Evolutionary conservation across 345 rosid genomes (phyloP).

Genomic region (Abelmoschus esculentus): DNA sequence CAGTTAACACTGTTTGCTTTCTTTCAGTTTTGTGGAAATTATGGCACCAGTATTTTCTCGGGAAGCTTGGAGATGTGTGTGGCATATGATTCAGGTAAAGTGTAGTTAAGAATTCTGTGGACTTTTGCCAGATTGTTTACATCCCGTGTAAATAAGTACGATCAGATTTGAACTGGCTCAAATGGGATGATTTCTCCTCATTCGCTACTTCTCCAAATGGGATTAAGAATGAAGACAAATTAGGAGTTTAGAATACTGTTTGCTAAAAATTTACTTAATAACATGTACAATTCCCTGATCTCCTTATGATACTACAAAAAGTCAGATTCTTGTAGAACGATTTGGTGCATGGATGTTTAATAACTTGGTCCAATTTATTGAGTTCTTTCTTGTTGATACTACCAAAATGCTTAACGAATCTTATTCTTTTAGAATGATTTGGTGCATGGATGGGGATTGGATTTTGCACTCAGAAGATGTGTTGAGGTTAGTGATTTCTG

Average conservation of each 20-base stretch:
- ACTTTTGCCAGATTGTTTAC: constrained; percentile 10
- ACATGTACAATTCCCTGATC: neutral
- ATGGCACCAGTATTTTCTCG: constrained; percentile 95
- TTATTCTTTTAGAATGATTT: constrained; percentile 70
- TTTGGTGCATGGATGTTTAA: constrained; percentile 84
- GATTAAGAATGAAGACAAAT: neutral
- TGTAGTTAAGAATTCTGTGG: constrained; percentile 9
- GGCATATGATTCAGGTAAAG: constrained; percentile 94
- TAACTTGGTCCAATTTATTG: neutral
- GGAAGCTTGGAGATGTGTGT: constrained; percentile 93
- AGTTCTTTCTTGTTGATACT: neutral
- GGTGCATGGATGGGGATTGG: constrained; percentile 99
- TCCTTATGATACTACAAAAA: constrained; percentile 2
- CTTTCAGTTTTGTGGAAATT: constrained; percentile 89
- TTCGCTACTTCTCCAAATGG: neutral
- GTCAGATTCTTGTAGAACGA: constrained; percentile 55
- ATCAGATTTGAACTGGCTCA: neutral
- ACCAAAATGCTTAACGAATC: constrained; percentile 9
- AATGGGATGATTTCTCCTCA: neutral
- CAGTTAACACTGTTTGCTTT: constrained; percentile 6
- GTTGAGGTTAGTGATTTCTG: constrained; percentile 49
- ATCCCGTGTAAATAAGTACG: neutral
- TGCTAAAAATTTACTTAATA: neutral
- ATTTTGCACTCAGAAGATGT: constrained; percentile 91
- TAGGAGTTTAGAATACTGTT: neutral